These are phyloP conservation scores for Stemphylium lycopersici DNA, from an alignment of 2,329 filamentous ascomycete genomes.

Conservation along the genomic window DNA sequence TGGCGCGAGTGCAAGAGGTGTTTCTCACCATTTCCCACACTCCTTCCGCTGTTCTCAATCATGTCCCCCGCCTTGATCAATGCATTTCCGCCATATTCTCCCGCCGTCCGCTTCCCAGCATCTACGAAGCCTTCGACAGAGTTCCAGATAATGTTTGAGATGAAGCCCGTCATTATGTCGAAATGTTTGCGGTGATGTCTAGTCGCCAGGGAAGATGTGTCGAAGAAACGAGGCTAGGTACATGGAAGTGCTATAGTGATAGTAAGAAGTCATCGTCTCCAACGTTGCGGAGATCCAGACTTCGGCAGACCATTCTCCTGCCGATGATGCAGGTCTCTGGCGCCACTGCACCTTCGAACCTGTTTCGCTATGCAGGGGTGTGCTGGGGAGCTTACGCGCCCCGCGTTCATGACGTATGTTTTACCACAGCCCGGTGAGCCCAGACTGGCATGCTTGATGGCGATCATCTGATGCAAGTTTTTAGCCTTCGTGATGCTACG, in stretches of 20 bases:
- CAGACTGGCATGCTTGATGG: slow-evolving; percentile 7
- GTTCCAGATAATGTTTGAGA: slow-evolving; percentile 48
- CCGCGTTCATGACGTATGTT: slow-evolving; percentile 37
- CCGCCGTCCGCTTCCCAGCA: slow-evolving; percentile 44
- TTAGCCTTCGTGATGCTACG: neutral
- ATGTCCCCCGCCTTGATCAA: slow-evolving; percentile 47
- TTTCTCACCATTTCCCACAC: slow-evolving; percentile 39
- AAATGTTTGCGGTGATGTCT: neutral
- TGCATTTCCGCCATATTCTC: slow-evolving; percentile 47
- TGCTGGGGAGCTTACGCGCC: slow-evolving; percentile 13
- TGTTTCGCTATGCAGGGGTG: slow-evolving; percentile 29
- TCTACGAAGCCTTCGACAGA: slow-evolving; percentile 48
- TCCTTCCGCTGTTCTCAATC: slow-evolving; percentile 43
- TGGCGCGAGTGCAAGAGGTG: neutral
- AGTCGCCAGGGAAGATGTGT: no score
- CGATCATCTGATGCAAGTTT: slow-evolving; percentile 13
- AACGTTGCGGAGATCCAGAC: slow-evolving; percentile 1
- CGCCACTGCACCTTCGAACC: slow-evolving; percentile 32
- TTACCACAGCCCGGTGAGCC: slow-evolving; percentile 21
- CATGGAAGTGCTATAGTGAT: neutral
- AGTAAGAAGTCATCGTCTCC: neutral
- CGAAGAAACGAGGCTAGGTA: neutral
- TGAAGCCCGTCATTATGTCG: slow-evolving; percentile 37
- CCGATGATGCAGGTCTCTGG: slow-evolving; percentile 24
- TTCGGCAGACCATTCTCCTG: slow-evolving; percentile 6